Base-by-base conservation (phyloP, 768 basidiomycete species). In the Rhizopogon vinicolor region DNA sequence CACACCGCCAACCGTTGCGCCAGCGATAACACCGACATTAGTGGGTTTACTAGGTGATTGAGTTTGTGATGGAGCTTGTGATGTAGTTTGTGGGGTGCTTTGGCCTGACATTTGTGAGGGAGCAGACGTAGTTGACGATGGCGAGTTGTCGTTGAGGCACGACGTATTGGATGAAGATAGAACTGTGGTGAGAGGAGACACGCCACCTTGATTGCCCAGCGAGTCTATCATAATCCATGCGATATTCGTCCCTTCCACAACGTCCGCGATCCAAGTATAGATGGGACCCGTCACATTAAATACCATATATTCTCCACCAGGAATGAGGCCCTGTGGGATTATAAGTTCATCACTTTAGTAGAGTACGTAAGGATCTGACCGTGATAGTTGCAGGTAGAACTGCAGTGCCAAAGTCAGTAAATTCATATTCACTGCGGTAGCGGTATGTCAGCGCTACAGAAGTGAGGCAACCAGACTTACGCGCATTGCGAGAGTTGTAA, bases 401-500 rank as follows among this genome's bases (percentile, higher is more conserved):
- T 3, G 84, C 85, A 4, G 56, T 62, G 10, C 53, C 29, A 59
- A 78, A 86, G 0, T 62, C 71, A 53, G 68, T 76, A 58, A 85
- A 78, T 5, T 61, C 44, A 60, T 75, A 84, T 10, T 78, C 67
- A 52, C 83, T 84, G 37, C 12, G 43, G 31, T 49, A 39, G 9
- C 18, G 49, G 35, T 12, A 44, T 61, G 13, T 65, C 53, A 41
- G 18, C 18, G 41, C 31, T 41, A 31, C 22, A 37, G 51, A 18
- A 28, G n/a, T 5, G 35, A 13, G 35, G 10, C 35, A 37, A 37
- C 12, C 5, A 19, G 18, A 45, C 76, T 62, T 61, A 82, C 86
- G 76, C 70, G 78, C 86, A 88, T 65, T 88, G 84, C 57, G 77
- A 71, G 41, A 86, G 69, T 29, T 83, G 75, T 31, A 69, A 61